Evolutionary conservation across 352 stramenopile species (phyloP), one percentile per base, ranked within the genome.

Genomic region (Phytophthora pinifolia): DNA sequence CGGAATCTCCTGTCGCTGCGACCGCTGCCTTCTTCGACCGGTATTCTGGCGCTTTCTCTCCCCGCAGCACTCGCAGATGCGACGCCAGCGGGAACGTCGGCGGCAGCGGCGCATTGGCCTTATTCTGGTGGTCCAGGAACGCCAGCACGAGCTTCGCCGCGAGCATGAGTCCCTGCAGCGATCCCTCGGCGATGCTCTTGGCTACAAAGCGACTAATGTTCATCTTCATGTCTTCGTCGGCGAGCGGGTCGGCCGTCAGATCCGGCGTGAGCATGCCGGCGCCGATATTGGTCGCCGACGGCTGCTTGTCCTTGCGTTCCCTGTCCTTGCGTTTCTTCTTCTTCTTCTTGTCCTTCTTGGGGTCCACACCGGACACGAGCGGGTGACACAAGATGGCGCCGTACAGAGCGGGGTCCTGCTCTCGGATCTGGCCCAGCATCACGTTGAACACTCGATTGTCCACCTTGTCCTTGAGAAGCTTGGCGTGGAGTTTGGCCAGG

Each of bases 291-390:
- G 54, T 56, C 32, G 72, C 67, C 25, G 67, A 67, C 9, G 74
- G 49, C 25, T 59, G 61, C 34, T 88, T 90, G 12, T 91, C 79
- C 55, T 90, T 92, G 38, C 75, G 74, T n/a, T 90, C 77, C 25
- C 83, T 61, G 15, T 92, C 86, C 63, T 94, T 92, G 15, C 83
- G 70, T 51, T 87, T 90, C 67, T 92, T 93, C 47, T 92, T 90
- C 60, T 90, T 88, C 31, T 83, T 77, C 57, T 90, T 89, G 53
- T 94, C 82, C 37, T 83, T 88, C 60, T 82, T 89, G 3, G 74
- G 70, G 27, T 92, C 85, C 37, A 86, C 67, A 4, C 84, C 87
- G 13, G 83, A 86, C 13, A 96, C 54, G 27, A 96, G 72, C 14
- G 85, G 85, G 29, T 96, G 83, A 37, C 84, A 93, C 48, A 96